Evolutionary conservation across 257 asterid species (phyloP).

Genomic region (Coffea eugenioides): DNA sequence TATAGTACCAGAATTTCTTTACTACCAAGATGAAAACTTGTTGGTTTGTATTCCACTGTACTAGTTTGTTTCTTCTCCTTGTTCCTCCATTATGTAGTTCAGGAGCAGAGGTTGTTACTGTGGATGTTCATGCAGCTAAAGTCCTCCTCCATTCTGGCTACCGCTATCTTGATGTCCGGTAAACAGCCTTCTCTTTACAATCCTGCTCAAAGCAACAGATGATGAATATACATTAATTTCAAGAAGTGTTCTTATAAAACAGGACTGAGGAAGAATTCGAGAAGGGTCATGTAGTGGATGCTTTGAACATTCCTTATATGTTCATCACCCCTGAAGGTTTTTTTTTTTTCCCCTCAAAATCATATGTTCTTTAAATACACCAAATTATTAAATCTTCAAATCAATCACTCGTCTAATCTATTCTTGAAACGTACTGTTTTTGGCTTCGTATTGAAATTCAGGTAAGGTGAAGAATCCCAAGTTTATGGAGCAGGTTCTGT

Average conservation of each 20-base stretch:
- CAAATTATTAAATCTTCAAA: background rate
- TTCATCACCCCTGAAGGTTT: conserved; percentile 64
- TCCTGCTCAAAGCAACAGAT: background rate
- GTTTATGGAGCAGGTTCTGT: conserved; percentile 57
- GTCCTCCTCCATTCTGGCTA: conserved; percentile 48
- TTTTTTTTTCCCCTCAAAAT: background rate
- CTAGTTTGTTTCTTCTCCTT: conserved; percentile 9
- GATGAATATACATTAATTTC: too few species aligned
- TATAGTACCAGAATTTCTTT: background rate
- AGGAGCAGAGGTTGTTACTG: conserved; percentile 41
- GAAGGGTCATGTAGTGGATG: conserved; percentile 60
- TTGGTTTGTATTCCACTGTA: conserved; percentile 10
- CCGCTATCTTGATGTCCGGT: conserved; percentile 86
- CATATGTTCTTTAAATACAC: background rate
- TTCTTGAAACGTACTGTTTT: background rate
- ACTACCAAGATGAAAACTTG: conserved; percentile 1
- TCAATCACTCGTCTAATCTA: background rate
- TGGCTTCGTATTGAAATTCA: conserved; percentile 16
- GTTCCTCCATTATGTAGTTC: conserved; percentile 35
- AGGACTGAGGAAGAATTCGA: conserved; percentile 93
- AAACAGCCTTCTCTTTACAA: background rate
- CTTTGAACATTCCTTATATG: conserved; percentile 77
- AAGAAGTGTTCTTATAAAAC: background rate
- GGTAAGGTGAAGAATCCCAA: conserved; percentile 82
- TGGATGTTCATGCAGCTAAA: conserved; percentile 64